A percentile compares a stretch with the other conserved stretches of the same genome.
Conservation (phyloP, 495 filamentous ascomycete genomes). For the Penicillium verhagenii region DNA sequence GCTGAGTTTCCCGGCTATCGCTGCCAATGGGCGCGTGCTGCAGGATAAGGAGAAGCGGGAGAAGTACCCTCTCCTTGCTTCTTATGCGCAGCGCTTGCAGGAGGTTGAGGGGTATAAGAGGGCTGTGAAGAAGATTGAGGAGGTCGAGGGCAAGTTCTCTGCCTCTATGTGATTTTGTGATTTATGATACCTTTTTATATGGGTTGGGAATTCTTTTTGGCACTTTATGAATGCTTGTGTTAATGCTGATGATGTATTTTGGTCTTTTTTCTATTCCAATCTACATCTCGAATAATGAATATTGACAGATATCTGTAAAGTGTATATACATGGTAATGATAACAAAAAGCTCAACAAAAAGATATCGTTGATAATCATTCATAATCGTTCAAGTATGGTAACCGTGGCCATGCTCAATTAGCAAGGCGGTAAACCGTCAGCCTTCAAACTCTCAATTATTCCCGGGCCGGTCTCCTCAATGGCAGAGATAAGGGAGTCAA, state of each 20-base stretch:
- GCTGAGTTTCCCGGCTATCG: constrained; percentile 70
- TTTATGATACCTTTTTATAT: not conserved
- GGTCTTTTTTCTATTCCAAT: no score
- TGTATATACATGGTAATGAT: no score
- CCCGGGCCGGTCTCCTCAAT: constrained; percentile 64
- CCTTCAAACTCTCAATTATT: constrained; percentile 38
- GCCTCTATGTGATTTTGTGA: constrained; percentile 31
- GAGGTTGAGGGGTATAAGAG: constrained; percentile 60
- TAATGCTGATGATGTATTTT: no score
- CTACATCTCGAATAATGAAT: no score
- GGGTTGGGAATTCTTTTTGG: not conserved
- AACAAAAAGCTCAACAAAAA: not conserved
- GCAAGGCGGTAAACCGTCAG: not conserved
- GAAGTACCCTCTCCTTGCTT: constrained; percentile 59
- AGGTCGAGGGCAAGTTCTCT: constrained; percentile 57
- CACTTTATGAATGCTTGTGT: no score
- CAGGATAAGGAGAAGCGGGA: constrained; percentile 50
- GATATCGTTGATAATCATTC: not conserved
- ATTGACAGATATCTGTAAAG: no score
- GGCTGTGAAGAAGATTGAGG: constrained; percentile 58
- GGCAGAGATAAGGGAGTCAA: constrained; percentile 73
- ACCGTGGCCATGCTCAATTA: not conserved
- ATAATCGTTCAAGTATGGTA: not conserved
- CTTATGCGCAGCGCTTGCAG: constrained; percentile 63
- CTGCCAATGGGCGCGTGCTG: constrained; percentile 43